Evolutionary conservation across 805 yeast genomes (phyloP), one percentile per base, ranked within the genome.

Genomic region (Alloascoidea africana): DNA sequence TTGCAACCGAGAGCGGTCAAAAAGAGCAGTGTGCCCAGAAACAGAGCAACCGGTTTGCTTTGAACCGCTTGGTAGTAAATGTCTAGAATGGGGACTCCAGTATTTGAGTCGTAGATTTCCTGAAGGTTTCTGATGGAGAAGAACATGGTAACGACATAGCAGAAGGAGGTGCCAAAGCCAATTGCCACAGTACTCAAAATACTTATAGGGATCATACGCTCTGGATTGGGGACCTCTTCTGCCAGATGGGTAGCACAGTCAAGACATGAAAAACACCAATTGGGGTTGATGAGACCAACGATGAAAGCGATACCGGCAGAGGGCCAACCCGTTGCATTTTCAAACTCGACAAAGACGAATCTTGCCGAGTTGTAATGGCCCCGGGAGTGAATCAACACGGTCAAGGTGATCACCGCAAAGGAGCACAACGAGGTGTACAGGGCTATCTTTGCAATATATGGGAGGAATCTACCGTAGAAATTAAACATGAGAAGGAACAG

Each of bases 241-340:
- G 79, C 74, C 67, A 78, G 63, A 47, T 77, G 85, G 2, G 83
- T 73, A 2, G 83, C 82, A 40, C 75, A 70, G 49, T 77, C 86
- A 36, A 75, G 61, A 44, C 84, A 76, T 17, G 74, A 65, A 58
- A 75, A 76, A 5, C 77, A 70, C 81, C 81, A 77, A 39, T 73
- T 69, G 4, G 83, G 80, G 50, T 76, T 76, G 45, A 76, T 68
- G 36, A 76, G 54, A n/a, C 85, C 84, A n/a, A 74, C 70, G 39
- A 76, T 65, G 50, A 76, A 73, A 0, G 81, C 78, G 52, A 75
- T 65, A 18, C 70, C 82, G 1, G 68, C 45, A 2, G 68, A 60
- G 5, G 59, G 45, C 80, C 82, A 75, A 32, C 83, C 83, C 1
- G 81, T 73, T 18, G 58, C 64, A 48, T 73, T 73, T 23, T 62